phyloP scores from a whole-genome alignment of 176 grass and related monocot genomes.

The Phyllostachys edulis region DNA sequence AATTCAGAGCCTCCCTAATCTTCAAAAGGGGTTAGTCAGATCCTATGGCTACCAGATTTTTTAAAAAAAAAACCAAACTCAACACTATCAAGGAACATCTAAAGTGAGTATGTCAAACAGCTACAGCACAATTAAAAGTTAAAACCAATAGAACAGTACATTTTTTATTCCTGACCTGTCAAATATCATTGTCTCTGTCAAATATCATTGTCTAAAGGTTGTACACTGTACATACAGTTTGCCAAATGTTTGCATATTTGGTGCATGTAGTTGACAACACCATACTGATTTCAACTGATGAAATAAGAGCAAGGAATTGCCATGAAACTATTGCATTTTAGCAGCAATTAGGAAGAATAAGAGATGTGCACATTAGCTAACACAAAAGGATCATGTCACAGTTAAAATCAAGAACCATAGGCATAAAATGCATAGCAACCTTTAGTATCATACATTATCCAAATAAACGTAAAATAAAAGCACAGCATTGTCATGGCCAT shows the following conservation, averaged over 20 bases:
- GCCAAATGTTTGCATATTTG: not conserved
- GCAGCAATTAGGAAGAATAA: not conserved
- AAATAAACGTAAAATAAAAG: conserved; percentile 6
- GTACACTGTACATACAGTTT: not conserved
- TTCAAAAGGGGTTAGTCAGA: conserved; percentile 1
- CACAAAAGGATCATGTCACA: not conserved
- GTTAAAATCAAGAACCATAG: not conserved
- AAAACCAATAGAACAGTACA: not conserved
- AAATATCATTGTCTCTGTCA: not conserved
- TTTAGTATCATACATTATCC: not conserved
- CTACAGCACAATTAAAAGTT: not conserved
- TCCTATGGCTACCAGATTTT: not conserved
- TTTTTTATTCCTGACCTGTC: not conserved
- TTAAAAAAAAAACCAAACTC: not conserved
- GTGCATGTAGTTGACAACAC: not conserved
- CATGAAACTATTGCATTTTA: not conserved
- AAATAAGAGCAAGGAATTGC: not conserved
- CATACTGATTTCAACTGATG: not conserved
- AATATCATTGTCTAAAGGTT: not conserved
- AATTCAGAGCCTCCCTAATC: not conserved
- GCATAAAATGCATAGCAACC: conserved; percentile 2
- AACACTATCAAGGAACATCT: conserved; percentile 6
- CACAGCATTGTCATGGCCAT: not conserved
- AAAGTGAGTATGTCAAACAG: conserved; percentile 10
- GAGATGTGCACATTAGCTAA: not conserved